These are phyloP conservation scores for Podosphaera fusca DNA, from an alignment of 2,329 filamentous ascomycete species.

Conservation along the genomic window DNA sequence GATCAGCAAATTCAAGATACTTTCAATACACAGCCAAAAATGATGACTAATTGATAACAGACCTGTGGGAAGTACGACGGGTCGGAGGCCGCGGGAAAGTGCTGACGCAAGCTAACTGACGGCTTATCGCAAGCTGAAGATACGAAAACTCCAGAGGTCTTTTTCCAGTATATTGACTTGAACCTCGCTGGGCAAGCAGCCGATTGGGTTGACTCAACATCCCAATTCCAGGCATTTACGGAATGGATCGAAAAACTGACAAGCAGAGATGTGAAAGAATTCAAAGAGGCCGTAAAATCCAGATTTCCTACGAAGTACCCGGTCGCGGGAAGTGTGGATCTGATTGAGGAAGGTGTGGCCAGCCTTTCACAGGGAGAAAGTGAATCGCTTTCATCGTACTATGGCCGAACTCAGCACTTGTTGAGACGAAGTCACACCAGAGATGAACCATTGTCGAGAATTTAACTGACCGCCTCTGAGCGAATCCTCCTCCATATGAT, in stretches of 20 bases:
- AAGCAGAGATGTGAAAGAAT: neutral
- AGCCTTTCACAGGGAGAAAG: neutral
- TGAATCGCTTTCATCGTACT: neutral
- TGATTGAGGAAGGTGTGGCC: neutral
- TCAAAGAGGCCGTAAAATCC: neutral
- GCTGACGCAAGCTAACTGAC: neutral
- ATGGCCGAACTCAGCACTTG: neutral
- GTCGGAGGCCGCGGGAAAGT: neutral
- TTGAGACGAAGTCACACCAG: neutral
- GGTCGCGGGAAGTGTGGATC: neutral
- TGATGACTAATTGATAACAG: neutral
- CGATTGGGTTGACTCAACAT: neutral
- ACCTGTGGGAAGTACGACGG: neutral
- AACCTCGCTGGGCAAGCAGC: neutral
- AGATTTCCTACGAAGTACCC: neutral
- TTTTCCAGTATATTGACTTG: neutral
- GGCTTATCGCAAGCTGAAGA: neutral
- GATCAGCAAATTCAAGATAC: neutral
- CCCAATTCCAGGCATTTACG: neutral
- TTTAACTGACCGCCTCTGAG: neutral
- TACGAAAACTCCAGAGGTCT: neutral
- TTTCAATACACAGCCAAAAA: neutral
- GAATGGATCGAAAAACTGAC: neutral
- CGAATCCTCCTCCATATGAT: neutral
- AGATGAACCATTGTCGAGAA: neutral